A percentile compares a stretch with the other conserved stretches of the same genome.
These are phyloP conservation scores for Sugiyamaella pinicola DNA, from an alignment of 1,139 yeast genomes.

Conservation along the genomic window DNA sequence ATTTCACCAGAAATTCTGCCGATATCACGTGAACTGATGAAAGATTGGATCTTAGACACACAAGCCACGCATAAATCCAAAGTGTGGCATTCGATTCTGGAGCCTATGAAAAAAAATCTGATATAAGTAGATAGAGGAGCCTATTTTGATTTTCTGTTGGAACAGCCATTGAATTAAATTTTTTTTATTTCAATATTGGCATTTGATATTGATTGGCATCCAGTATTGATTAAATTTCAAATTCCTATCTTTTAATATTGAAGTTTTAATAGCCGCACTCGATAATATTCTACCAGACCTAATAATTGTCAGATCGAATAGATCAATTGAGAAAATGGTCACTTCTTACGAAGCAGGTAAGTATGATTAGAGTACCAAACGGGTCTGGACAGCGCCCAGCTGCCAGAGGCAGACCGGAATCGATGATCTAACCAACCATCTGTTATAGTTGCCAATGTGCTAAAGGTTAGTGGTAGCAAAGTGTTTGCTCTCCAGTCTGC, in stretches of 20 bases:
- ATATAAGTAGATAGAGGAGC: constrained; percentile 11
- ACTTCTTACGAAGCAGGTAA: constrained; percentile 12
- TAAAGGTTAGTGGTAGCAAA: constrained; percentile 40
- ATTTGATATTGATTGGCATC: not conserved
- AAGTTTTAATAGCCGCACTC: constrained; percentile 7
- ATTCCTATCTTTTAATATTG: no score
- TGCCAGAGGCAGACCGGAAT: not conserved
- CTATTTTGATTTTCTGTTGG: not conserved
- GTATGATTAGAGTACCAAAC: not conserved
- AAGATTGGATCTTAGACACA: constrained; percentile 13
- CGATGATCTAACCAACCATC: not conserved
- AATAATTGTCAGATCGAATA: not conserved
- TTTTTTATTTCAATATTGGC: not conserved
- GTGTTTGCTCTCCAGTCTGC: constrained; percentile 53
- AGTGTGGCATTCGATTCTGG: constrained; percentile 13
- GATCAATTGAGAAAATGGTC: not conserved
- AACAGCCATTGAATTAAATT: not conserved
- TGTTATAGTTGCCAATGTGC: constrained; percentile 35
- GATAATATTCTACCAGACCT: not conserved
- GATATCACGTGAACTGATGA: constrained; percentile 17
- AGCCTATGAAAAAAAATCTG: not conserved
- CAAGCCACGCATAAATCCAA: constrained; percentile 16
- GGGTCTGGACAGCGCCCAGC: constrained; percentile 7
- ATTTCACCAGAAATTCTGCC: no score
- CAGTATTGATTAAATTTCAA: not conserved